Evolutionary conservation across 305 asterid genomes (phyloP).

Genomic region (Salvia sclarea): DNA sequence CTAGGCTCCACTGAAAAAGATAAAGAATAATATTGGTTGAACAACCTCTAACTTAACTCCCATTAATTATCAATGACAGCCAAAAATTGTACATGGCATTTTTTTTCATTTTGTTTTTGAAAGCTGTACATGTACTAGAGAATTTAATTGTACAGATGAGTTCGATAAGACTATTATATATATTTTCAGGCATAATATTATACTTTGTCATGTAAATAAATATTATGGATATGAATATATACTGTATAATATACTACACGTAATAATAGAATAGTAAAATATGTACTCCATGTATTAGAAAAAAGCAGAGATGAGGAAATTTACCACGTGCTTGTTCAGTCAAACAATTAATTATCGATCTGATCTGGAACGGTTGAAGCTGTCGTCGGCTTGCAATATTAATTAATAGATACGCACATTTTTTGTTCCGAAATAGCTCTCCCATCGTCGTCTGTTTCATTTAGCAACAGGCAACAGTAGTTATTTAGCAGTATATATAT

Average conservation of each 20-base stretch:
- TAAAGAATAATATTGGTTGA: not conserved
- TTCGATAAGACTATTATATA: no score
- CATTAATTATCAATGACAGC: not conserved
- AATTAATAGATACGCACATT: not conserved
- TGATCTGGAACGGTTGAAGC: not conserved
- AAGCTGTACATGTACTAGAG: no score
- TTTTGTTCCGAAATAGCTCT: not conserved
- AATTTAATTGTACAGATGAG: no score
- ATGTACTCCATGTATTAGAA: not conserved
- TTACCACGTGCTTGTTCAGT: not conserved
- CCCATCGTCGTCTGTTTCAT: no score
- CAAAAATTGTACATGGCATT: not conserved
- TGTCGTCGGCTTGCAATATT: not conserved
- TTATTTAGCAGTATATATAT: not conserved
- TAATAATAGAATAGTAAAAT: not conserved
- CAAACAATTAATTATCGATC: not conserved
- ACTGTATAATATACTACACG: no score
- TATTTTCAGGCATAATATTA: no score
- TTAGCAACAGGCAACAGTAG: no score
- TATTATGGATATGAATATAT: no score
- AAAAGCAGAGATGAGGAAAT: not conserved
- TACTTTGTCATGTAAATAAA: not conserved
- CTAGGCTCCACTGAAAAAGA: not conserved
- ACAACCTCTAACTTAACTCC: not conserved
- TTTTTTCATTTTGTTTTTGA: no score